Percentiles rank a stretch among this genome's conserved stretches.
phyloP scores from a whole-genome alignment of 169 alveolate species.

The Sarcocystis neurona region DNA sequence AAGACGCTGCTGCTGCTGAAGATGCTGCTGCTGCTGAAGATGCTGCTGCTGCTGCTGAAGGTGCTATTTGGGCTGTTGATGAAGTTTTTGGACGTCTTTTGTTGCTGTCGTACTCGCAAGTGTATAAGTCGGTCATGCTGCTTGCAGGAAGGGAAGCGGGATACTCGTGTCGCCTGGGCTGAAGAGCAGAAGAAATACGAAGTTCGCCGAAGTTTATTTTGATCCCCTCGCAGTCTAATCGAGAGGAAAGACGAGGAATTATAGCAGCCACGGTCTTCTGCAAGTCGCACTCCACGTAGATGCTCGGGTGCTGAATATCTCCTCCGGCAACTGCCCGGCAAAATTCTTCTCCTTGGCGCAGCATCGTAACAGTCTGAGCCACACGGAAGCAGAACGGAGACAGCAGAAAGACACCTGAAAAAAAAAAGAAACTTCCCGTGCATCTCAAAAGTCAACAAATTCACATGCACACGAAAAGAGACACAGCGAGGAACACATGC shows the following conservation, averaged over 20 bases:
- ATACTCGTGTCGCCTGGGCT: conserved; percentile 19
- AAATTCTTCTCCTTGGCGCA: conserved; percentile 55
- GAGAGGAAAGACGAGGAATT: conserved; percentile 44
- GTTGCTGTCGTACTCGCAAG: conserved; percentile 57
- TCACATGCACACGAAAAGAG: not conserved
- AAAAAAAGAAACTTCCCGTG: not conserved
- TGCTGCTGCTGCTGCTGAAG: too few species aligned
- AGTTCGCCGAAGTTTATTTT: conserved; percentile 43
- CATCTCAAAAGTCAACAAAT: too few species aligned
- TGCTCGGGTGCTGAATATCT: conserved; percentile 49
- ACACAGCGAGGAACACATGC: not conserved
- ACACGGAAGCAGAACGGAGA: not conserved
- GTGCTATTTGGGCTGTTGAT: too few species aligned
- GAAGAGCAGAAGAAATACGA: not conserved
- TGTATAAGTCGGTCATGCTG: not conserved
- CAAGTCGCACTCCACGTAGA: conserved; percentile 32
- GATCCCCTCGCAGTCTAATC: conserved; percentile 45
- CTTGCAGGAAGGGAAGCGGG: not conserved
- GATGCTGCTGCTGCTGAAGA: too few species aligned
- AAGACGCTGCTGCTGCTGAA: too few species aligned
- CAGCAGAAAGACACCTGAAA: not conserved
- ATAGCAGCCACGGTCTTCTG: conserved; percentile 50
- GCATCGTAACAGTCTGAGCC: conserved; percentile 42
- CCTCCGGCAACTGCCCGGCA: conserved; percentile 57
- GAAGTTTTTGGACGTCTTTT: too few species aligned